A percentile compares a stretch with the other conserved stretches of the same genome.
Conservation (phyloP, 208 protist genomes). For the Trypanosoma cruzi region DNA sequence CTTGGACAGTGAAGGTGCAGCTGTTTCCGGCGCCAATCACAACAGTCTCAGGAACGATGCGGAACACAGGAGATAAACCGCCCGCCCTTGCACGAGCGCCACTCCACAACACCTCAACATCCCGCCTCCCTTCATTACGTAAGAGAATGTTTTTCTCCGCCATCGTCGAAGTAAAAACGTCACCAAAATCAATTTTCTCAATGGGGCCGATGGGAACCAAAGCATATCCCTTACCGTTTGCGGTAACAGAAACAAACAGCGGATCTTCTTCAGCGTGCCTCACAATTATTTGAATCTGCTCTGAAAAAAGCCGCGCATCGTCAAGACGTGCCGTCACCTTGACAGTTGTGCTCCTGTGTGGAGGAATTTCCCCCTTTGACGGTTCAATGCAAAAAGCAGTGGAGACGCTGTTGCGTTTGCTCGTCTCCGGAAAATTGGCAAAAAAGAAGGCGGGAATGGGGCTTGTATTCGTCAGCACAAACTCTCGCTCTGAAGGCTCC, state of each 20-base stretch:
- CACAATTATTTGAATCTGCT: conserved; percentile 79
- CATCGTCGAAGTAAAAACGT: conserved; percentile 86
- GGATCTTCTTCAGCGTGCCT: conserved; percentile 42
- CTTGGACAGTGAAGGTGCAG: conserved; percentile 71
- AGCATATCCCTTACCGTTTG: conserved; percentile 89
- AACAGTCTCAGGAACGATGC: conserved; percentile 74
- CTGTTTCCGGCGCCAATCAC: conserved; percentile 57
- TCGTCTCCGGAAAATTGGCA: conserved; percentile 13
- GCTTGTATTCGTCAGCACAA: conserved; percentile 84
- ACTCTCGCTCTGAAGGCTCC: conserved; percentile 29
- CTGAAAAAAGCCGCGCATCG: conserved; percentile 85
- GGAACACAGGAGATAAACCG: conserved; percentile 73
- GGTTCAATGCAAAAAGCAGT: conserved; percentile 40
- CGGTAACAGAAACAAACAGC: conserved; percentile 63
- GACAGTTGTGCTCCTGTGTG: conserved; percentile 53
- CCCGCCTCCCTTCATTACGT: conserved; percentile 88
- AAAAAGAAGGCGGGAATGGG: conserved; percentile 77
- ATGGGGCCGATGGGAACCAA: conserved; percentile 61
- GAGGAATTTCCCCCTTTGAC: conserved; percentile 55
- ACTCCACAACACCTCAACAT: conserved; percentile 92
- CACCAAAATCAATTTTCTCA: conserved; percentile 82
- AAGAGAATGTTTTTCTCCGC: conserved; percentile 65
- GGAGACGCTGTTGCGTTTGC: background rate
- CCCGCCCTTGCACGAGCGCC: conserved; percentile 72
- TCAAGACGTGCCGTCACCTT: conserved; percentile 78